Percentiles rank a stretch among this genome's conserved stretches.
Evolutionary conservation across 73 alveolate species (phyloP).

Genomic region (Symbiodinium natans): DNA sequence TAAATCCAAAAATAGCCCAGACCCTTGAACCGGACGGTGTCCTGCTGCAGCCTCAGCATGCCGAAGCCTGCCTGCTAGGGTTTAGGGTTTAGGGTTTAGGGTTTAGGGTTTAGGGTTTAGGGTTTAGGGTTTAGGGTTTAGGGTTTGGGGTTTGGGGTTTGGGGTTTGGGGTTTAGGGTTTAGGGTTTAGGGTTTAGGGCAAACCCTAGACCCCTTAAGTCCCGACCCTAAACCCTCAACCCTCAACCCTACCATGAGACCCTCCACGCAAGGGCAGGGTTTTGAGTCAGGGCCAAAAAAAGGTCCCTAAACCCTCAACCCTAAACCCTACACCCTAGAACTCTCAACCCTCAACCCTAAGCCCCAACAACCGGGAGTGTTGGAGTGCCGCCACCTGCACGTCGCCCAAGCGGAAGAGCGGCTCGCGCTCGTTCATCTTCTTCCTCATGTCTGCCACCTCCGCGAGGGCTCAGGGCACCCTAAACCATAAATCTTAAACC

Average conservation of each 20-base stretch:
- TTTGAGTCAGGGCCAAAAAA: background rate
- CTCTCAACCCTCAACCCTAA: background rate
- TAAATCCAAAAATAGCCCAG: background rate
- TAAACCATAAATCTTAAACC: too few species aligned
- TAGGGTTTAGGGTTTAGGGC: too few species aligned
- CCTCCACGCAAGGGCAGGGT: too few species aligned
- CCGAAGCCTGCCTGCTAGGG: conserved; percentile 53
- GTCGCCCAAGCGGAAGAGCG: conserved; percentile 33
- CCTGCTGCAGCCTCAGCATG: conserved; percentile 92
- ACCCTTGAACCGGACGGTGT: background rate
- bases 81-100: background rate
- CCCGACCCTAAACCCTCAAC: too few species aligned
- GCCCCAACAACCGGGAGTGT: too few species aligned
- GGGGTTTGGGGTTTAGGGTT: too few species aligned
- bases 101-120: too few species aligned
- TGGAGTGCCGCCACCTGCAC: too few species aligned
- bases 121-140: too few species aligned
- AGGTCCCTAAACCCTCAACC: background rate
- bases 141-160: too few species aligned
- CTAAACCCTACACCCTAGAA: background rate
- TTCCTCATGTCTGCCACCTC: conserved; percentile 59
- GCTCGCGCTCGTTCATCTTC: conserved; percentile 81
- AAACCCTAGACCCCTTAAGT: too few species aligned
- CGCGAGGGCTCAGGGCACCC: background rate
- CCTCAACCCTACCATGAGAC: background rate